Percentiles rank a stretch among this genome's conserved stretches.
Evolutionary conservation across 768 basidiomycete genomes (phyloP).

Genomic region (Rhodotorula babjevae): DNA sequence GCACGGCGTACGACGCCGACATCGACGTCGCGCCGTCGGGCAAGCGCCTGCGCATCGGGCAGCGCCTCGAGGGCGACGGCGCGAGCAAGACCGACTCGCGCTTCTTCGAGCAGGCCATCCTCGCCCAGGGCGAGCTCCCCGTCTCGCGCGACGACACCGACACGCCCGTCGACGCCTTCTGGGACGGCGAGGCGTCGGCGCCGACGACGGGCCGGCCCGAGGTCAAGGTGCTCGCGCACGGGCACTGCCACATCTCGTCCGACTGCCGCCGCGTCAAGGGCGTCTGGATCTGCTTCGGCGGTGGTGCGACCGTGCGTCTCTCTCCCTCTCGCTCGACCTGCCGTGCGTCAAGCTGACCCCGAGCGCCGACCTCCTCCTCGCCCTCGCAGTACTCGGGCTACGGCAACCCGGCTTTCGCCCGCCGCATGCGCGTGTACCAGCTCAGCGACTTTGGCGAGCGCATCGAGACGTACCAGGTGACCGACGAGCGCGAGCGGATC

Average conservation of each 20-base stretch:
- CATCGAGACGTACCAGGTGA: slow-evolving; percentile 77
- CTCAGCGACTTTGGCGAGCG: slow-evolving; percentile 87
- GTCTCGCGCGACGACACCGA: slow-evolving; percentile 56
- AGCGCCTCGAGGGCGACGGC: slow-evolving; percentile 59
- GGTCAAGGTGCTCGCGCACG: slow-evolving; percentile 66
- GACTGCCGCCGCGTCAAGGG: slow-evolving; percentile 75
- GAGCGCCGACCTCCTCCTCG: too few species aligned
- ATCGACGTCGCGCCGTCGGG: slow-evolving; percentile 63
- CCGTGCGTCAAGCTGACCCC: too few species aligned
- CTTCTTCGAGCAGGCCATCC: slow-evolving; percentile 76
- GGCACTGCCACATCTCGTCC: slow-evolving; percentile 65
- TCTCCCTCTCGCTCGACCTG: slow-evolving; percentile 14
- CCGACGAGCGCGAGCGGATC: slow-evolving; percentile 39
- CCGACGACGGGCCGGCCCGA: slow-evolving; percentile 27
- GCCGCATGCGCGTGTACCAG: slow-evolving; percentile 82
- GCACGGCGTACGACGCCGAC: slow-evolving; percentile 66
- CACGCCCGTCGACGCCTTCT: slow-evolving; percentile 53
- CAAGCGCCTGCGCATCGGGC: slow-evolving; percentile 64
- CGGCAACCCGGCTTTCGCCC: slow-evolving; percentile 64
- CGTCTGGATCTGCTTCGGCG: slow-evolving; percentile 87
- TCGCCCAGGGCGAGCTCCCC: slow-evolving; percentile 66
- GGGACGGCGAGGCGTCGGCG: slow-evolving; percentile 29
- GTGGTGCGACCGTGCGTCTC: slow-evolving; percentile 51
- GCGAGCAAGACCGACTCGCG: slow-evolving; percentile 67
- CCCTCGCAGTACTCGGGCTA: slow-evolving; percentile 45